Conservation (phyloP, 2,329 filamentous ascomycete species). For the Westerdykella sp. region DNA sequence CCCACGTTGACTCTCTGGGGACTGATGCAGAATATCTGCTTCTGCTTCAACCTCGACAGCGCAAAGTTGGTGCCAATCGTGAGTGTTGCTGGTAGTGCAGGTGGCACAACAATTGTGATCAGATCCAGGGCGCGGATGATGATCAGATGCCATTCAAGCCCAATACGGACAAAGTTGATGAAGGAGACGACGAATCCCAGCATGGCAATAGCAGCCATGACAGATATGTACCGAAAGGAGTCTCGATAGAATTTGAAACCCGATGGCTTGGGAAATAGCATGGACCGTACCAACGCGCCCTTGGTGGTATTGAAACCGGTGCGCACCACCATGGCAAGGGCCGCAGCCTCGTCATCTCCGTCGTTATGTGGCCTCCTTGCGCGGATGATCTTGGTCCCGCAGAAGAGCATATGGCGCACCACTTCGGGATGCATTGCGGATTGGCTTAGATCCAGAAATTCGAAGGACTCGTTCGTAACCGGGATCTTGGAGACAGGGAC, state of each 20-base stretch:
- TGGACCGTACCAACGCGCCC: slow-evolving; percentile 87
- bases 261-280: slow-evolving; percentile 97
- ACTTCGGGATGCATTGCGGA: slow-evolving; percentile 77
- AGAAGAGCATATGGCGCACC: slow-evolving; percentile 86
- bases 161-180: slow-evolving; percentile 83
- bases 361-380: slow-evolving; percentile 82
- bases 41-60: slow-evolving; percentile 73
- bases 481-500: slow-evolving; percentile 93
- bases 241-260: slow-evolving; percentile 98
- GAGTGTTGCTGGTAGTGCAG: slow-evolving; percentile 86
- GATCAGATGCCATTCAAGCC: slow-evolving; percentile 81
- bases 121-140: slow-evolving; percentile 87
- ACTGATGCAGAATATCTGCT: slow-evolving; percentile 95
- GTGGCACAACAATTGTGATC: slow-evolving; percentile 96
- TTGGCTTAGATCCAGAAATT: slow-evolving; percentile 67
- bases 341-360: slow-evolving; percentile 81
- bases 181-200: slow-evolving; percentile 88
- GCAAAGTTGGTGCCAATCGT: slow-evolving; percentile 98
- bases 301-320: slow-evolving; percentile 98
- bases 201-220: slow-evolving; percentile 82
- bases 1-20: slow-evolving; percentile 95
- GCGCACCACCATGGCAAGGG: slow-evolving; percentile 82
- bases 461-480: slow-evolving; percentile 72
- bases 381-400: slow-evolving; percentile 90
- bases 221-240: slow-evolving; percentile 94